Evolutionary conservation across 2,329 filamentous ascomycete genomes (phyloP).

Genomic region (Sarocladium strictum): DNA sequence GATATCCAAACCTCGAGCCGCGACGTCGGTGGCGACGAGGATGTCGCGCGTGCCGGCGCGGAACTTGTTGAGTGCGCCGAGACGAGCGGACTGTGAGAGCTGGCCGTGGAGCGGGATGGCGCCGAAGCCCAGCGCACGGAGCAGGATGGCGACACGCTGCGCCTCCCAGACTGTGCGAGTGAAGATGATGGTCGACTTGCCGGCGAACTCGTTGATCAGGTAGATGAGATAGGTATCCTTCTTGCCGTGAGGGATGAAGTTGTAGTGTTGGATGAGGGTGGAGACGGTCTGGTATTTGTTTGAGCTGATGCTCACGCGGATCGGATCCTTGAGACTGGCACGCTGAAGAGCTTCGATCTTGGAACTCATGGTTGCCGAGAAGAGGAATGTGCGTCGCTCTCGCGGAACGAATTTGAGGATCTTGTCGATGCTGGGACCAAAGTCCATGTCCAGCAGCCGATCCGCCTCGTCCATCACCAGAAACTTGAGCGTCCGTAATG

Average conservation of each 20-base stretch:
- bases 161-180: conserved; percentile 88
- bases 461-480: conserved; percentile 96
- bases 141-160: conserved; percentile 75
- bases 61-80: conserved; percentile 90
- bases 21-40: conserved; percentile 90
- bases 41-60: conserved; percentile 74
- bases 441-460: conserved; percentile 85
- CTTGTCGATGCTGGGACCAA: conserved; percentile 87
- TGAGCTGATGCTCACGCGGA: conserved; percentile 73
- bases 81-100: conserved; percentile 77
- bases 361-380: conserved; percentile 88
- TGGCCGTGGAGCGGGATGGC: conserved; percentile 93
- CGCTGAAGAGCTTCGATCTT: conserved; percentile 92
- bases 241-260: conserved; percentile 78
- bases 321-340: conserved; percentile 77
- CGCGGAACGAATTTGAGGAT: conserved; percentile 82
- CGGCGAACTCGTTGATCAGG: conserved; percentile 77
- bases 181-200: conserved; percentile 86
- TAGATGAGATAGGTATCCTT: conserved; percentile 90
- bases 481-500: conserved; percentile 73
- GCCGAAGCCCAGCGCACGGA: conserved; percentile 78
- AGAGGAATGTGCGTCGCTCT: conserved; percentile 77
- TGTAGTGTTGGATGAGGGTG: conserved; percentile 77
- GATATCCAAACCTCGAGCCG: conserved; percentile 86
- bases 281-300: conserved; percentile 89